Evolutionary conservation across 108 stramenopile genomes (phyloP).

Genomic region (Asterionellopsis glacialis): DNA sequence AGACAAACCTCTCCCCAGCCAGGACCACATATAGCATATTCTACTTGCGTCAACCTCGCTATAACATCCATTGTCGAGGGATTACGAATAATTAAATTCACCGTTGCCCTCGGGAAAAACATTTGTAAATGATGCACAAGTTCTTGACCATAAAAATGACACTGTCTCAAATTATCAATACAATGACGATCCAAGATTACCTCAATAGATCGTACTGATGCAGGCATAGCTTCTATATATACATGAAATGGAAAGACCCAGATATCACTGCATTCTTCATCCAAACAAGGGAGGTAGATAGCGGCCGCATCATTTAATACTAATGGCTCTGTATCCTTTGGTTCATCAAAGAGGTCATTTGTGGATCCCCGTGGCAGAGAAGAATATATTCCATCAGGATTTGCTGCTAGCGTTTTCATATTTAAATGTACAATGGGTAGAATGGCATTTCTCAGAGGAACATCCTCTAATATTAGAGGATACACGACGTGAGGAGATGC

Average conservation of each 20-base stretch:
- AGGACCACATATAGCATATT: conserved; percentile 3
- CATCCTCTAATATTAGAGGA: too few relatives aligned
- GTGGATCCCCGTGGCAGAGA: too few relatives aligned
- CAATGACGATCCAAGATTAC: not conserved
- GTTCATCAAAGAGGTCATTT: too few relatives aligned
- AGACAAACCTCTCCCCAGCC: conserved; percentile 3
- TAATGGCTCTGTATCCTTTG: not conserved
- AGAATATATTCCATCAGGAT: too few relatives aligned
- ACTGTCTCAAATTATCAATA: not conserved
- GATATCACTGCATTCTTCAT: conserved; percentile 1
- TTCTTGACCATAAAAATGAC: not conserved
- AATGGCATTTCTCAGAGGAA: too few relatives aligned
- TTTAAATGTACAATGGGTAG: not conserved
- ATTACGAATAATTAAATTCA: not conserved
- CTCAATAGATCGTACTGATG: conserved; percentile 1
- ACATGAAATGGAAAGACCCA: not conserved
- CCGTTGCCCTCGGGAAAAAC: not conserved
- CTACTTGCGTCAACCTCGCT: not conserved
- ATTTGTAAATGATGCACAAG: not conserved
- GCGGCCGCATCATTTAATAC: not conserved
- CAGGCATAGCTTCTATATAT: not conserved
- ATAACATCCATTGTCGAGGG: not conserved
- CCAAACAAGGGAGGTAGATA: conserved; percentile 1
- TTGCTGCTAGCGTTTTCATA: not conserved
- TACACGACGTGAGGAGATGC: too few relatives aligned